Evolutionary conservation across 257 asterid genomes (phyloP), one percentile per base, ranked within the genome.

Genomic region (Pogostemon cablin): DNA sequence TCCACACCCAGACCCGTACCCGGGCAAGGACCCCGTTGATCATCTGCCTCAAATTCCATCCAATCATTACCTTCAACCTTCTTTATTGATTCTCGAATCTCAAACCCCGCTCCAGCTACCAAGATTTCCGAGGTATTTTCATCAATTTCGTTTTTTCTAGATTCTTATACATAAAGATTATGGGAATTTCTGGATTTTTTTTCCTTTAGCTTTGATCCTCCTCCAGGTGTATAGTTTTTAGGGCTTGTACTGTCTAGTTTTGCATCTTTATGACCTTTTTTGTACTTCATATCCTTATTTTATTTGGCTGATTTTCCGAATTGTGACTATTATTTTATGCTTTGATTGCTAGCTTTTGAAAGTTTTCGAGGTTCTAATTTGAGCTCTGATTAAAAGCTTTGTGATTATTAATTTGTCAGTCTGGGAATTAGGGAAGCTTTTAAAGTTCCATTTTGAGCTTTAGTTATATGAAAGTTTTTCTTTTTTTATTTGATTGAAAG

Each of bases 41-140:
- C 80, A 74, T 61, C 68, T 54, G 72, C 78, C 68, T 78, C 80
- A 54, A 61, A 55, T 68, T 77, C 72, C 59, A 49, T 69, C 63
- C 34, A 66, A 64, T 66, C 75, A 66, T 60, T 70, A 9, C 64
- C 15, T 62, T 71, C 61, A 15, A 66, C 49, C 55, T 58, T 46
- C 67, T 64, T 55, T 17, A 52, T 62, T 69, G 81, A 76, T 77
- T 67, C 82, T 70, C 77, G 38, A 69, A 77, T 81, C 82, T 56
- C 55, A 9, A 58, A 49, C 17, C 38, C 62, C 59, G 49, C 77
- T 61, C 75, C 56, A 69, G 73, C 58, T 68, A 42, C 41, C 37
- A 37, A 50, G 43, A 17, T 49, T 72, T 69, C 25, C 58, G 70
- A 81, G 69, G 57, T 76, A 42, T 17, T 72, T 80, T 68, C 50